These are phyloP conservation scores for Isabelozyma heimii DNA, from an alignment of 805 yeast species.

Conservation along the genomic window DNA sequence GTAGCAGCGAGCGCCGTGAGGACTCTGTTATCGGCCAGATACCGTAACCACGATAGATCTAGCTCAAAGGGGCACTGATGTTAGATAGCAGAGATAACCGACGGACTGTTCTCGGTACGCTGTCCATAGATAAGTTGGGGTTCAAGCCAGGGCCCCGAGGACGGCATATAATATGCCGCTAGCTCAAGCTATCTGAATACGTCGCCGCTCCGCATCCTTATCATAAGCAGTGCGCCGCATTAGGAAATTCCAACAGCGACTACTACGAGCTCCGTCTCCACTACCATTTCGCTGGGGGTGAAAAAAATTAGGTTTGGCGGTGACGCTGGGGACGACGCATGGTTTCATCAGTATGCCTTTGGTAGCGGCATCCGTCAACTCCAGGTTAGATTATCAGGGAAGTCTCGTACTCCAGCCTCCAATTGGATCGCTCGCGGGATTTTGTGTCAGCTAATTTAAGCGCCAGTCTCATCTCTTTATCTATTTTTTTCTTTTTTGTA, in stretches of 20 bases:
- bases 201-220: neutral
- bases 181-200: neutral
- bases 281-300: neutral
- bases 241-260: neutral
- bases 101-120: too few species aligned
- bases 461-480: neutral
- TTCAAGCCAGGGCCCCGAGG: neutral
- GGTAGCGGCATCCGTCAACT: neutral
- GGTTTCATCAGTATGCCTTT: too few species aligned
- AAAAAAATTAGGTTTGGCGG: neutral
- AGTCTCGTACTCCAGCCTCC: neutral
- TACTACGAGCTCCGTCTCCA: neutral
- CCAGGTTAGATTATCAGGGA: neutral
- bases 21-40: too few species aligned
- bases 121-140: neutral
- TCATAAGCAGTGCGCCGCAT: neutral
- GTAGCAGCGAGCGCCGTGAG: too few species aligned
- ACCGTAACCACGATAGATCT: too few species aligned
- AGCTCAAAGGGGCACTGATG: too few species aligned
- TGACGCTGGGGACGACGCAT: too few species aligned
- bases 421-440: neutral
- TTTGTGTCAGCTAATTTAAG: neutral
- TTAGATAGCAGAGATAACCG: too few species aligned
- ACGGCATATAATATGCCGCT: neutral
- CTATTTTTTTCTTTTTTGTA: neutral